A percentile compares a stretch with the other conserved stretches of the same genome.
Evolutionary conservation across 1,284 basidiomycete genomes (phyloP).

Genomic region (Irpex sp.): DNA sequence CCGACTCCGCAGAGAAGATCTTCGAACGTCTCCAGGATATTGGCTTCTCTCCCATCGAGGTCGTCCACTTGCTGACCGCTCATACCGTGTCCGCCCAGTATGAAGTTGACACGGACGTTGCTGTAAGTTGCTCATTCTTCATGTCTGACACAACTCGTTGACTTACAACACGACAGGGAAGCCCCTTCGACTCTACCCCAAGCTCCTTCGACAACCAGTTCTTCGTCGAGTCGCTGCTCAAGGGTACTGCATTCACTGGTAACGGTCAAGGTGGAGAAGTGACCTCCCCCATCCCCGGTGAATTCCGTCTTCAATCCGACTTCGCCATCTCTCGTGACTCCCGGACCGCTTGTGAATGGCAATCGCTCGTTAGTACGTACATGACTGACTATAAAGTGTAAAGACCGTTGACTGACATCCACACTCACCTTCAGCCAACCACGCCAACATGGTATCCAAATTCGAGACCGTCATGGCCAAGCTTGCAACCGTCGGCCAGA

Average conservation of each 20-base stretch:
- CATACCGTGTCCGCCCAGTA: slow-evolving; percentile 2
- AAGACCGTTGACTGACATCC: not conserved
- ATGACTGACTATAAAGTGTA: not conserved
- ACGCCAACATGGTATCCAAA: slow-evolving; percentile 7
- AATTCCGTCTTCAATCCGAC: slow-evolving; percentile 30
- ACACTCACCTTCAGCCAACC: not conserved
- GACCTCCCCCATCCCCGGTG: slow-evolving; percentile 17
- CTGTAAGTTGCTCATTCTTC: not conserved
- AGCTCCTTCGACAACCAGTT: slow-evolving; percentile 1
- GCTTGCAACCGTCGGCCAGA: slow-evolving; percentile 5
- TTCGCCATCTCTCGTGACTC: slow-evolving; percentile 23
- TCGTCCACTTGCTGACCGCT: slow-evolving; percentile 25
- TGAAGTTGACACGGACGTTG: not conserved
- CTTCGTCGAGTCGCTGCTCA: slow-evolving; percentile 22
- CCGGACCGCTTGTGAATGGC: slow-evolving; percentile 29
- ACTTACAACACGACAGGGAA: not conserved
- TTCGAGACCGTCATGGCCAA: slow-evolving; percentile 12
- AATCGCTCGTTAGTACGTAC: slow-evolving; percentile 19
- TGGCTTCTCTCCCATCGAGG: slow-evolving; percentile 23
- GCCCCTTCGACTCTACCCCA: not conserved
- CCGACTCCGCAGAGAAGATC: slow-evolving; percentile 25
- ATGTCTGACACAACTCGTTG: not conserved
- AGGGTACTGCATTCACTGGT: slow-evolving; percentile 31
- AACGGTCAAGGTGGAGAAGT: not conserved
- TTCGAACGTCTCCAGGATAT: slow-evolving; percentile 24